Conservation (phyloP, 1,139 yeast species). For the Diutina sp. region DNA sequence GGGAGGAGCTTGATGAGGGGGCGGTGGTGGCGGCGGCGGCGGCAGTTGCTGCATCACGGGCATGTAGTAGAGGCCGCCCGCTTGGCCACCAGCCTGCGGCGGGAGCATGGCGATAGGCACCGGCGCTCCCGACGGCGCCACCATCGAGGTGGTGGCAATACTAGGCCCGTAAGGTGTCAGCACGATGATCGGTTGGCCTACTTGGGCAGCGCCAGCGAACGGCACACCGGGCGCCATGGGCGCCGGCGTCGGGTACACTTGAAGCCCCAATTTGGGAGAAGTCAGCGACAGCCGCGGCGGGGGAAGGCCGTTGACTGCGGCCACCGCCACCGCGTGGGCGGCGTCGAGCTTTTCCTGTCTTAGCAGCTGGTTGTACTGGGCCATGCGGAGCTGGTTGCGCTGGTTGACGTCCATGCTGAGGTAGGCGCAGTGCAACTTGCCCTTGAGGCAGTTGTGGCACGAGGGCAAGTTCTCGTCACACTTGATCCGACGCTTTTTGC, state of each 20-base stretch:
- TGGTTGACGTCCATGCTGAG: slow-evolving; percentile 37
- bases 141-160: background rate
- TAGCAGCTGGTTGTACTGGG: slow-evolving; percentile 29
- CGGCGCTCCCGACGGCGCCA: background rate
- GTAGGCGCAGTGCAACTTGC: slow-evolving; percentile 44
- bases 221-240: background rate
- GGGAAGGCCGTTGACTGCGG: background rate
- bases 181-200: background rate
- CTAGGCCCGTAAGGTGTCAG: background rate
- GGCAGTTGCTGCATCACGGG: background rate
- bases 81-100: background rate
- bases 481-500: slow-evolving; percentile 53
- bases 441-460: slow-evolving; percentile 48
- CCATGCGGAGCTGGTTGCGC: slow-evolving; percentile 36
- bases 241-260: background rate
- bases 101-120: background rate
- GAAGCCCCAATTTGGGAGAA: background rate
- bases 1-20: background rate
- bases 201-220: background rate
- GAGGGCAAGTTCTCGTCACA: slow-evolving; percentile 56
- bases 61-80: background rate
- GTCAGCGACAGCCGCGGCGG: background rate
- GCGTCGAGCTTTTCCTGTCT: slow-evolving; percentile 1
- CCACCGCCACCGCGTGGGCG: background rate
- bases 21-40: background rate